These are phyloP conservation scores for Cenococcum geophilum DNA, from an alignment of 495 filamentous ascomycete species.

Conservation along the genomic window DNA sequence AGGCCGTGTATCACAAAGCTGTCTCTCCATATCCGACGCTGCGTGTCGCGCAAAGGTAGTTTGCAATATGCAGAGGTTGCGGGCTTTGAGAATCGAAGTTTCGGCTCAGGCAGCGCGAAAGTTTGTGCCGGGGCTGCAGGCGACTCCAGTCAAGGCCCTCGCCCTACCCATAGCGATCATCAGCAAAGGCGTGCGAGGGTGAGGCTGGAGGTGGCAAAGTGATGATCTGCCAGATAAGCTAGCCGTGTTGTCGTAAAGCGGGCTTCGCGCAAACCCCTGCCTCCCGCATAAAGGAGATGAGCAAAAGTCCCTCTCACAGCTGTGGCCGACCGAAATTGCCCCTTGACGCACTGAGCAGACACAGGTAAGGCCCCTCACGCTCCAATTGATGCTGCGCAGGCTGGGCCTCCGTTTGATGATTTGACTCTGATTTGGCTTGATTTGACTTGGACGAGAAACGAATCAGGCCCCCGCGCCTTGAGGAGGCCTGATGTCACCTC, in stretches of 20 bases:
- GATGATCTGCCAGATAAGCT: too few species aligned
- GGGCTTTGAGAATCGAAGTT: too few species aligned
- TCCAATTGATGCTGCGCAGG: conserved; percentile 17
- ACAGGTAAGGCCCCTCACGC: neutral
- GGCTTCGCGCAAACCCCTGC: conserved; percentile 14
- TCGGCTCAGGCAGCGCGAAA: too few species aligned
- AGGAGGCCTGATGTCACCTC: neutral
- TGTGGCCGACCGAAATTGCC: conserved; percentile 23
- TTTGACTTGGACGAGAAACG: conserved; percentile 23
- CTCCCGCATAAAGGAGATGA: conserved; percentile 24
- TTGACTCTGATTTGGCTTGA: conserved; percentile 16
- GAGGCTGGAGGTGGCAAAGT: too few species aligned
- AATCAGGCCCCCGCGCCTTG: conserved; percentile 16
- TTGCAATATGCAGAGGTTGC: too few species aligned
- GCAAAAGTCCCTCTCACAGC: conserved; percentile 10
- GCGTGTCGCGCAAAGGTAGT: too few species aligned
- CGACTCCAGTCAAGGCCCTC: neutral
- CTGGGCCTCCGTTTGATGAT: conserved; percentile 25
- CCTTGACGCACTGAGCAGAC: conserved; percentile 4
- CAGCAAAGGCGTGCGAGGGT: too few species aligned
- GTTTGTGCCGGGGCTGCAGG: neutral
- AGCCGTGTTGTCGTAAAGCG: too few species aligned
- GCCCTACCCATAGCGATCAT: neutral
- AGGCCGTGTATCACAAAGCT: neutral
- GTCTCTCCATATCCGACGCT: neutral